These are phyloP conservation scores for Pisolithus sp. DNA, from an alignment of 768 basidiomycete species.

Conservation along the genomic window DNA sequence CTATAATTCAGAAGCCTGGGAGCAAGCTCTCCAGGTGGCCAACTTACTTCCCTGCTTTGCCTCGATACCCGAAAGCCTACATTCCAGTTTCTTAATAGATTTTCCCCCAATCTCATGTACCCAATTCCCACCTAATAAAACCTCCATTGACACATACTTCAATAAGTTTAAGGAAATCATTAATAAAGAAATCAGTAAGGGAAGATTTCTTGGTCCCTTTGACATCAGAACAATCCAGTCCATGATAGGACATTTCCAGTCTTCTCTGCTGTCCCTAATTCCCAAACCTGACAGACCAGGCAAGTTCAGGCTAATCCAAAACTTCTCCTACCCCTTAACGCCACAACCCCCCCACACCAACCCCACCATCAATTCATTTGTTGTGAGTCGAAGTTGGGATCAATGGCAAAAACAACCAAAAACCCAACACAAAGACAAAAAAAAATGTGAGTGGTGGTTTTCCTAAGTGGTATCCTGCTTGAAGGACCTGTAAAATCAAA, in stretches of 20 bases:
- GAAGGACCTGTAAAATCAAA: too few species aligned
- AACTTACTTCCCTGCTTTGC: neutral
- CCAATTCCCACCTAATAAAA: neutral
- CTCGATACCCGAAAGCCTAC: neutral
- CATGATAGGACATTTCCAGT: constrained; percentile 6
- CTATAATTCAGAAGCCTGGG: constrained; percentile 28
- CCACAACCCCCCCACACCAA: neutral
- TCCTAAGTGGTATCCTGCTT: too few species aligned
- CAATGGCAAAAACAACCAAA: too few species aligned
- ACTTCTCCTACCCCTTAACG: constrained; percentile 10
- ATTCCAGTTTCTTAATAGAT: too few species aligned
- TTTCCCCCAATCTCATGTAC: too few species aligned
- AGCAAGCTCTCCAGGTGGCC: constrained; percentile 7
- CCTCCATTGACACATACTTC: neutral
- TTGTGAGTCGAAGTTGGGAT: too few species aligned
- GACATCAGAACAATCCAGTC: neutral
- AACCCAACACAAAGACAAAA: too few species aligned
- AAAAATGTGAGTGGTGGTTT: too few species aligned
- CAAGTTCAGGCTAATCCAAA: constrained; percentile 14
- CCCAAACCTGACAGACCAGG: constrained; percentile 12
- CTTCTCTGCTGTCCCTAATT: too few species aligned
- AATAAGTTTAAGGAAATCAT: neutral
- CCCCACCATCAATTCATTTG: constrained; percentile 1
- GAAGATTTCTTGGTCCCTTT: constrained; percentile 16
- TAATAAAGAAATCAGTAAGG: neutral